Evolutionary conservation across 495 filamentous ascomycete species (phyloP), one percentile per base, ranked within the genome.

Genomic region (Cudoniella acicularis): DNA sequence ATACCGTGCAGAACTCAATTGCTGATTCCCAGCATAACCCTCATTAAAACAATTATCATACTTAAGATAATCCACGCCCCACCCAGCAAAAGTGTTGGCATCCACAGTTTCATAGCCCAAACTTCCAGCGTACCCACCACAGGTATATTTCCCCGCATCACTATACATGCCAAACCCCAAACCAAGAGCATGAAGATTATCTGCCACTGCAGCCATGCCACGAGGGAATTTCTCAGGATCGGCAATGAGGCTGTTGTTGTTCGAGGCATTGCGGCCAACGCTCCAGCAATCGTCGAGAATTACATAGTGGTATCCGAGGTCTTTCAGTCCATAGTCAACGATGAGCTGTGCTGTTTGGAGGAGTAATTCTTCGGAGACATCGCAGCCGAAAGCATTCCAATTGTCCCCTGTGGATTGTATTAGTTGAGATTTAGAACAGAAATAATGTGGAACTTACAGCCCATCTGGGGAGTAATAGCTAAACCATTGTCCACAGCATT

Each of bases 61-160:
- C 70, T 91, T 89, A 27, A 87, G 71, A 58, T 88, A 88, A 66
- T 88, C 85, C 41, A 89, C 78, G 0, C 81, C 84, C 86, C 87
- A 90, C 13, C 77, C 75, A 1, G 83, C 83, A 62, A 82, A 87
- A 0, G 82, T 75, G 24, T 77, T 56, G 0, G 85, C 87, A 70
- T 90, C 87, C 6, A 81, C 74, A 1, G 64, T 63, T 67, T 89
- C 87, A 56, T 85, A 79, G 2, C 83, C 83, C 9, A 87, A 59
- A 57, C 76, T 81, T 1, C 81, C 87, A 1, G 82, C 80, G 61
- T 86, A 87, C 2, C 77, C 79, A 2, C 77, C 86, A 61, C 86
- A 90, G 3, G 87, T 89, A 49, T 72, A 71, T 18, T 73, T 73
- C 8, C 87, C 87, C 2, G 86, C 87, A 63, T 79, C 79, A 18